Base-by-base conservation (phyloP, 2,329 filamentous ascomycete genomes). In the Pyrenochaeta sp. region DNA sequence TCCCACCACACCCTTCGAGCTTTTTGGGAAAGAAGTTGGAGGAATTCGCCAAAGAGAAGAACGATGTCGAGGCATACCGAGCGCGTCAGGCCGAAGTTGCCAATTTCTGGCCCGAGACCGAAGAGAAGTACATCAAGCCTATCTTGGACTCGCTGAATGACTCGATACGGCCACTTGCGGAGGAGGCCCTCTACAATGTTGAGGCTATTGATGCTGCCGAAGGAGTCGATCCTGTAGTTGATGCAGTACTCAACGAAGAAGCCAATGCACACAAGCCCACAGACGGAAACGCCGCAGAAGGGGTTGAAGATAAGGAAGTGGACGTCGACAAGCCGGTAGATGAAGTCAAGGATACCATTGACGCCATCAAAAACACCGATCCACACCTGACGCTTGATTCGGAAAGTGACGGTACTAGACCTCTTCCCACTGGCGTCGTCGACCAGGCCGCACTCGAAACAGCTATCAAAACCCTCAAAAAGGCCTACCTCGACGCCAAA, bases 1-100 rank as follows among this genome's bases (percentile, higher is more conserved):
- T 99, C 21, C 94, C 94, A 14, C 94, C 94, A 0, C 92, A 97
- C 67, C 92, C 92, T 0, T 86, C 87, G 51, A 95, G 89, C 49
- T 96, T 83, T 68, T 72, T 99, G 23, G 92, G 89, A 7, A 89
- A 87, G 73, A 89, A 90, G 66, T 76, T 96, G n/a, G 81, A 84
- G n/a, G 84, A 93, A 60, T 77, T 85, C 39, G 89, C 90, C 0
- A 85, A 88, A 67, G 84, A 90, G 67, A 82, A 87, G 37, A 85
- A 84, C 1, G 84, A 89, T 32, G 74, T 88, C 28, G 87, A 91
- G 22, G 83, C 81, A 7, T 87, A 89, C 55, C 76, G 81, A 24
- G 74, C 79, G 44, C 79, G 88, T 40, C 87, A 96, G 71, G 84
- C 82, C 28, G 93, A 96, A 57, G 87, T 95, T 8, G 80, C 83